Percentiles rank a stretch among this genome's conserved stretches.
Evolutionary conservation across 2,329 filamentous ascomycete species (phyloP).

Genomic region (Talaromyces atroroseus): DNA sequence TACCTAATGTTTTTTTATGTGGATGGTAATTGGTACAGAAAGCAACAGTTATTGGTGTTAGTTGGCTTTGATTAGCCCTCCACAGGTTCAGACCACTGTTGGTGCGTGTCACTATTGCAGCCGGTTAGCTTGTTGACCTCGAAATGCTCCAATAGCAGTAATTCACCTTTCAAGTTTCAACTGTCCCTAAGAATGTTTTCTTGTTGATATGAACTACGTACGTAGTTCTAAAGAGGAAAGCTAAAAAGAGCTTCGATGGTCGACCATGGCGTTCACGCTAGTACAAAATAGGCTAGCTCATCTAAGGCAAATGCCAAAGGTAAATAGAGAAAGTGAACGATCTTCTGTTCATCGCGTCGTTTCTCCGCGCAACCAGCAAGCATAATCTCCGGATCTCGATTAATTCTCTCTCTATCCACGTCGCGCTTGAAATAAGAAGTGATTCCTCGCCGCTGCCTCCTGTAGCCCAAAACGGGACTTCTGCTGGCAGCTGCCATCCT

Average conservation of each 20-base stretch:
- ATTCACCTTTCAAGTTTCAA: too few relatives aligned
- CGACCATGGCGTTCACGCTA: background rate
- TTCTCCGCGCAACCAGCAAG: background rate
- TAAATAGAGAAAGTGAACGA: background rate
- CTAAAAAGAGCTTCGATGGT: background rate
- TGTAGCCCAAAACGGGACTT: background rate
- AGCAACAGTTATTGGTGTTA: too few relatives aligned
- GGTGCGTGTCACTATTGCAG: too few relatives aligned
- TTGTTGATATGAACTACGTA: too few relatives aligned
- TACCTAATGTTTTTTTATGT: too few relatives aligned
- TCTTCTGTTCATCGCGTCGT: background rate
- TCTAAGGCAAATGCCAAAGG: background rate
- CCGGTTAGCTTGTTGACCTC: too few relatives aligned
- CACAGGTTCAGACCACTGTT: too few relatives aligned
- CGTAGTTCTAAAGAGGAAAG: background rate
- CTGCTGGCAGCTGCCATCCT: background rate
- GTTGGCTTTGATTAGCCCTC: too few relatives aligned
- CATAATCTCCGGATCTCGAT: background rate
- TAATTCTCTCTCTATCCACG: background rate
- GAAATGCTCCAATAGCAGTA: too few relatives aligned
- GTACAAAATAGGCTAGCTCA: background rate
- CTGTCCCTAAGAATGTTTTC: too few relatives aligned
- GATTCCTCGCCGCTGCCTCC: background rate
- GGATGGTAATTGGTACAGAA: too few relatives aligned
- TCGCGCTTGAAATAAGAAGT: background rate